Evolutionary conservation across 2,329 filamentous ascomycete species (phyloP).

Genomic region (Paraconiothyrium brasiliense): DNA sequence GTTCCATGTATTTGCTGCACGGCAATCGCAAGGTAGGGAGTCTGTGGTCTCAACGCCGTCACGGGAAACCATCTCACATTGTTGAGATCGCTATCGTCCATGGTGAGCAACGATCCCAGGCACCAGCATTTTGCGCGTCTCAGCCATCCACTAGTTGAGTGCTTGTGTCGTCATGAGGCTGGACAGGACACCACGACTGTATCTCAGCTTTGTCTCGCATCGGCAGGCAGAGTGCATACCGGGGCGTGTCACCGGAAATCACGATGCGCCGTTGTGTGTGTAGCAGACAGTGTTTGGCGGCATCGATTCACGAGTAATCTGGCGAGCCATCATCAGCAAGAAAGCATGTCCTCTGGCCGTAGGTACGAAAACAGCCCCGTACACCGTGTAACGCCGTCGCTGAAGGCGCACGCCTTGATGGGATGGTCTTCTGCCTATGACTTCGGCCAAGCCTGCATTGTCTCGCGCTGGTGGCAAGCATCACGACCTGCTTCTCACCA

Average conservation of each 20-base stretch:
- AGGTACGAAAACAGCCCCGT: slow-evolving; percentile 18
- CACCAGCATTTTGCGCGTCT: slow-evolving; percentile 26
- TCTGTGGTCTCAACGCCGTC: slow-evolving; percentile 3
- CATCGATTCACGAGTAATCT: slow-evolving; percentile 32
- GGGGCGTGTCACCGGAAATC: slow-evolving; percentile 34
- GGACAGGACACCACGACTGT: slow-evolving; percentile 26
- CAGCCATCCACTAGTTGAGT: slow-evolving; percentile 16
- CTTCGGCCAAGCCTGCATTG: slow-evolving; percentile 16
- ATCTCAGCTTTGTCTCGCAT: slow-evolving; percentile 21
- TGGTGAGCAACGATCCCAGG: slow-evolving; percentile 21
- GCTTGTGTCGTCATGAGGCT: slow-evolving; percentile 27
- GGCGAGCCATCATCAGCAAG: slow-evolving; percentile 31
- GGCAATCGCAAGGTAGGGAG: slow-evolving; percentile 18
- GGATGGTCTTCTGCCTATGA: slow-evolving; percentile 17
- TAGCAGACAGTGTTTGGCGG: slow-evolving; percentile 32
- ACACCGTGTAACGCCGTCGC: slow-evolving; percentile 16
- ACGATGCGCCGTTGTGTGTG: slow-evolving; percentile 30
- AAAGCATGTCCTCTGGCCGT: slow-evolving; percentile 27
- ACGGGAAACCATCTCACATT: not conserved
- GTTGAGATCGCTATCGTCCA: slow-evolving; percentile 5
- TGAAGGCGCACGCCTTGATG: slow-evolving; percentile 26
- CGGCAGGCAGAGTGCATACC: slow-evolving; percentile 12
- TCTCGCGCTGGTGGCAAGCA: slow-evolving; percentile 18
- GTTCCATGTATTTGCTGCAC: slow-evolving; percentile 21
- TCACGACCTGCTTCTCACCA: slow-evolving; percentile 17